Base-by-base conservation (phyloP, 495 filamentous ascomycete genomes). In the Penicillium nucicola region DNA sequence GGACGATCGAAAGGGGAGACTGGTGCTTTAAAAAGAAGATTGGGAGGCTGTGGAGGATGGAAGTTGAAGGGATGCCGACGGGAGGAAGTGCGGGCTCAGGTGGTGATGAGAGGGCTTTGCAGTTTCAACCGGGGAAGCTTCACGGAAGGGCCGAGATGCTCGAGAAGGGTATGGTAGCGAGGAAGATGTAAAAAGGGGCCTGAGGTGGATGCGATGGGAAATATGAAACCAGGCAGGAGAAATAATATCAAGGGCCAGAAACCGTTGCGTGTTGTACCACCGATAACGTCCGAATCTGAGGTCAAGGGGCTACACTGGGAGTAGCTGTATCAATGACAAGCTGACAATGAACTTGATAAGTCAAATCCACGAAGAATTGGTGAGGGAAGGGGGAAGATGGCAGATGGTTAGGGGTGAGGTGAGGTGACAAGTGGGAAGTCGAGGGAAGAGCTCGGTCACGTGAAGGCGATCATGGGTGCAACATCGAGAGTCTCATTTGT, bases 1-100 rank as follows among this genome's bases (percentile, higher is more conserved):
- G n/a, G n/a, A n/a, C 69, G 74, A 66, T 68, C 66, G 61, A 57
- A 61, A 62, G 64, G 67, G 64, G 70, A 70, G 64, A 65, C 64
- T 75, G 71, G 69, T 72, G 70, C 67, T 74, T 47, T 67, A 8
- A 8, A 28, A 58, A 53, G 56, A 62, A 42, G 62, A 66, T 55
- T 62, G 61, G 57, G 55, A 65, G 60, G 57, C 45, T 71, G 65
- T 71, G 67, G 55, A 67, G 61, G 62, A 57, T 58, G 65, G 62
- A 56, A 50, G 64, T 52, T 65, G 62, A 56, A 51, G 55, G 45
- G 53, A 53, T 48, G 53, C 58, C 37, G 51, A 60, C 33, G 34
- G 65, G 53, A 62, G 49, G 51, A 61, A 59, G 56, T 60, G 62
- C 44, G 61, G 51, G 61, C 46, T 61, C 57, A 56, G 48, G 33